Evolutionary conservation across 2,329 filamentous ascomycete species (phyloP), one percentile per base, ranked within the genome.

Genomic region (Corinectria fuckeliana): DNA sequence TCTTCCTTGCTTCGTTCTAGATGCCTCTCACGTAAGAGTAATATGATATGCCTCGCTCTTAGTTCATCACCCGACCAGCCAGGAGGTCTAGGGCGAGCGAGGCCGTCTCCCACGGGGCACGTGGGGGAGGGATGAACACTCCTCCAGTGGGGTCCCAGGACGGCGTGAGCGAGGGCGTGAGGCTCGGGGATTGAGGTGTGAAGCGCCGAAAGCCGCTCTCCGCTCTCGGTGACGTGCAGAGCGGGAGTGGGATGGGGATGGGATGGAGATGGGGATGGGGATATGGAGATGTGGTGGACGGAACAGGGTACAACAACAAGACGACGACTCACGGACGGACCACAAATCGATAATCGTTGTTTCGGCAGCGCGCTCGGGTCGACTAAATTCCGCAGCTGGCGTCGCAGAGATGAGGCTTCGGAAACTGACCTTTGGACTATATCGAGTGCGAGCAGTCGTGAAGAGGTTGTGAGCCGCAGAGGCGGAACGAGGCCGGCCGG

Each of bases 21-120:
- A 44, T 49, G 34, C 41, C 21, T 23, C 49, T 61, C 62, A 62
- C 63, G 66, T 65, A 62, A 67, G 59, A 69, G 56, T 64, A 57
- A 65, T 61, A 66, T 63, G 66, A 64, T 63, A 63, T 56, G 53
- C 42, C 49, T 52, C 64, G 39, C 56, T 55, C 62, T 63, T 54
- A 39, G 50, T 56, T 53, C 60, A 53, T 70, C 65, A 67, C 60
- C 67, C 62, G 65, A 68, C 63, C 61, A 50, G 54, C 49, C 54
- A 60, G 55, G 34, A 56, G 36, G 14, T 25, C 47, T 47, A 26
- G 48, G 23, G 34, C 65, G 49, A 56, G 57, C 63, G 47, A 69
- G 53, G 50, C 58, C 62, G 59, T 64, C 65, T 69, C 63, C 41
- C 53, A 45, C 14, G 50, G 65, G 58, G 67, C 67, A 69, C 67